These are phyloP conservation scores for Escallonia herrerae DNA, from an alignment of 129 eudicot species.

Conservation along the genomic window DNA sequence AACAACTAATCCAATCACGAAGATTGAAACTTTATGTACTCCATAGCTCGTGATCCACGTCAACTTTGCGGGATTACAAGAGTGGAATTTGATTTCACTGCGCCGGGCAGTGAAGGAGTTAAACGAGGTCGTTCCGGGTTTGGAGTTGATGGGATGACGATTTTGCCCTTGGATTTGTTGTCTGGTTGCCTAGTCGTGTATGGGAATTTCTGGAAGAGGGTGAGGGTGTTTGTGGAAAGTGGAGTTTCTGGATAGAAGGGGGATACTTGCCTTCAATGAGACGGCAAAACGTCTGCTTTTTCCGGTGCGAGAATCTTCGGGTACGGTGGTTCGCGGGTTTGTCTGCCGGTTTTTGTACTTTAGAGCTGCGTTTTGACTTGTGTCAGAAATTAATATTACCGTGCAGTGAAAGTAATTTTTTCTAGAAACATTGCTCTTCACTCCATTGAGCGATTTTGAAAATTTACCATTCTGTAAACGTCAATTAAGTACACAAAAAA, in stretches of 20 bases:
- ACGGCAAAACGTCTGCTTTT: too few relatives aligned
- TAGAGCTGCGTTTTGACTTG: too few relatives aligned
- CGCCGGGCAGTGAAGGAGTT: neutral
- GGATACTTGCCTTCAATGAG: neutral
- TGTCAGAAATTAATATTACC: too few relatives aligned
- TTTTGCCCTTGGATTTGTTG: neutral
- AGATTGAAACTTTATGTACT: neutral
- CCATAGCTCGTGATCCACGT: neutral
- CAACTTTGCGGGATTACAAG: neutral
- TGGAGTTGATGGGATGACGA: neutral
- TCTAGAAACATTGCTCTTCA: too few relatives aligned
- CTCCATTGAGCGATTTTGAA: too few relatives aligned
- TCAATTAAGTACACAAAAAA: too few relatives aligned
- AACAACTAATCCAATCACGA: neutral
- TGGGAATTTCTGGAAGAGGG: neutral
- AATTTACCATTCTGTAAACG: too few relatives aligned
- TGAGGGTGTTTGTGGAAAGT: neutral
- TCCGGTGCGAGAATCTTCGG: too few relatives aligned
- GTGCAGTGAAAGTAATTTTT: too few relatives aligned
- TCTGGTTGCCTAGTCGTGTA: neutral
- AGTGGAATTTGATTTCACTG: neutral
- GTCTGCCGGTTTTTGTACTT: too few relatives aligned
- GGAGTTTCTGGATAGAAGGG: neutral
- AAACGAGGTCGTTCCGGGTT: constrained; percentile 19
- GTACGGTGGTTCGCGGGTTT: too few relatives aligned